Conservation (phyloP, 805 yeast genomes). For the Wickerhamomyces xylosicus region DNA sequence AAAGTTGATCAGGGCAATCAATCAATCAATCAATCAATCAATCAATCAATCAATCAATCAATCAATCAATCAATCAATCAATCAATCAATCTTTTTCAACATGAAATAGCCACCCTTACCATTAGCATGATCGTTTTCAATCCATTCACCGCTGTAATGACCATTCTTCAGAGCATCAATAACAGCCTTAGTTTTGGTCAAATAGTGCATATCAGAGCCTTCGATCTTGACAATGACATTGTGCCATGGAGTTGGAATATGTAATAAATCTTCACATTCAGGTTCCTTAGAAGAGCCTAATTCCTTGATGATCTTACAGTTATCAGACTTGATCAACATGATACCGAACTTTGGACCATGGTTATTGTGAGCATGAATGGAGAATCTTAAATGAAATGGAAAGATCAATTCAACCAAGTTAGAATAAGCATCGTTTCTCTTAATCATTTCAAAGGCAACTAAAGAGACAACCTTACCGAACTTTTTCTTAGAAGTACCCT, state of each 20-base stretch:
- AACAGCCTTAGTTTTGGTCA: slow-evolving; percentile 27
- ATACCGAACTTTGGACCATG: slow-evolving; percentile 53
- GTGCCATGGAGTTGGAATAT: slow-evolving; percentile 63
- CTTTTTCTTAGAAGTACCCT: slow-evolving; percentile 27
- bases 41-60: too few relatives aligned
- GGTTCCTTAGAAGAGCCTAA: slow-evolving; percentile 31
- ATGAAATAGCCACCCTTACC: slow-evolving; percentile 25
- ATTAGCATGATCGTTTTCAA: slow-evolving; percentile 18
- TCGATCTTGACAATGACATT: slow-evolving; percentile 37
- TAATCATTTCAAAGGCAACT: slow-evolving; percentile 56
- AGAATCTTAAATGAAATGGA: slow-evolving; percentile 48
- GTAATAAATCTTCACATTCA: slow-evolving; percentile 39
- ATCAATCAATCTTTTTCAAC: slow-evolving; percentile 7
- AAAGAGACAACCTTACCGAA: slow-evolving; percentile 40
- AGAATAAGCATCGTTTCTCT: slow-evolving; percentile 55
- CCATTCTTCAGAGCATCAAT: slow-evolving; percentile 26
- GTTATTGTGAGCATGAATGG: slow-evolving; percentile 53
- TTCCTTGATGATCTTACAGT: slow-evolving; percentile 37
- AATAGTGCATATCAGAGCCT: slow-evolving; percentile 22
- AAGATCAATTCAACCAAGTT: slow-evolving; percentile 49
- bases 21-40: too few relatives aligned
- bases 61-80: too few relatives aligned
- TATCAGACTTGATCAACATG: slow-evolving; percentile 31
- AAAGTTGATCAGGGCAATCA: too few relatives aligned
- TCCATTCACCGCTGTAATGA: slow-evolving; percentile 25